Conservation (phyloP, 148 eudicot genomes). For the Dianthus caryophyllus region DNA sequence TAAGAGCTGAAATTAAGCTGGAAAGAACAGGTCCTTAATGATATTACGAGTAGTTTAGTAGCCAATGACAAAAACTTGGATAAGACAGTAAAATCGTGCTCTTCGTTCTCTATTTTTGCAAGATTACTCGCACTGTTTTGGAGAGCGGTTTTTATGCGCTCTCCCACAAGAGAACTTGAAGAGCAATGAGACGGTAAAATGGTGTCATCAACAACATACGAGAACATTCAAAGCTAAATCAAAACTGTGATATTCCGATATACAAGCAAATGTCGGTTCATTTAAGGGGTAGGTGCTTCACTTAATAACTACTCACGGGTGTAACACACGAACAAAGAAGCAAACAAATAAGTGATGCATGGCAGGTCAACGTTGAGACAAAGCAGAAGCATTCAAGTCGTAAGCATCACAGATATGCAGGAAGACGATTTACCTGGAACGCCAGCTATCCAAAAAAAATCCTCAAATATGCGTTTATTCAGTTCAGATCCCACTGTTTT, state of each 20-base stretch:
- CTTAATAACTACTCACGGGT: neutral
- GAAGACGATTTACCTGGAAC: neutral
- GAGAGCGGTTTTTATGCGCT: too few species aligned
- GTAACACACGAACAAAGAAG: neutral
- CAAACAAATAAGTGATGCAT: neutral
- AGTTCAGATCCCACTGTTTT: slow-evolving; percentile 38
- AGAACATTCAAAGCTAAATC: neutral
- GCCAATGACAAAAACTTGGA: neutral
- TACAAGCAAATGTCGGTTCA: neutral
- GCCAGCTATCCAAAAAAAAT: slow-evolving; percentile 22
- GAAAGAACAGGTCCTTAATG: too few species aligned
- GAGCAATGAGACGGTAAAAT: neutral
- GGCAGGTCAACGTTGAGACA: neutral
- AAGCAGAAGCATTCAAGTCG: neutral
- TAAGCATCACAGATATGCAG: neutral
- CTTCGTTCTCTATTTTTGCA: too few species aligned
- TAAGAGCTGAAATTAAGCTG: too few species aligned
- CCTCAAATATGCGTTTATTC: slow-evolving; percentile 26
- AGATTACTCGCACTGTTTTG: too few species aligned
- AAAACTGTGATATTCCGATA: neutral
- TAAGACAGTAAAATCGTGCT: neutral
- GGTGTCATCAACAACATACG: neutral
- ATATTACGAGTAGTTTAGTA: too few species aligned
- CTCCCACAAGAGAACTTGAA: too few species aligned
- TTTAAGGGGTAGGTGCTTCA: neutral